Percentiles rank a stretch among this genome's conserved stretches.
Evolutionary conservation across 139 green algal genomes (phyloP).

Genomic region (Coelastrella sp.): DNA sequence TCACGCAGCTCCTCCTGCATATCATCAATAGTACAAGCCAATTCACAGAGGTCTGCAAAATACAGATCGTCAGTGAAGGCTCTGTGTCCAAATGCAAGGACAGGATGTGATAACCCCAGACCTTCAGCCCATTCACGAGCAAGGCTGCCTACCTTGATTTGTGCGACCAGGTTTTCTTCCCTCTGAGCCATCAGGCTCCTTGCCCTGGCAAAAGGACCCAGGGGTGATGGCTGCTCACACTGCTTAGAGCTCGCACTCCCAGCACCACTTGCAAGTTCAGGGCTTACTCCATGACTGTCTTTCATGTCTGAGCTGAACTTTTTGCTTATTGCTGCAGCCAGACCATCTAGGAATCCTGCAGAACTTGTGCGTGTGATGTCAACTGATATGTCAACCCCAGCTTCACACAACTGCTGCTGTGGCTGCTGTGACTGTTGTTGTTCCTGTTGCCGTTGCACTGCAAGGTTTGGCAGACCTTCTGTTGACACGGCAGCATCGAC

Average conservation of each 20-base stretch:
- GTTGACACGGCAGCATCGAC: too few species aligned
- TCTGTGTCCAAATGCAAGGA: too few species aligned
- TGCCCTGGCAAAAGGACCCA: constrained; percentile 7
- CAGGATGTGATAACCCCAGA: too few species aligned
- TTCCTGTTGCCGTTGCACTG: neutral
- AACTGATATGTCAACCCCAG: neutral
- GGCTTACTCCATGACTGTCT: neutral
- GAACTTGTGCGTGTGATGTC: neutral
- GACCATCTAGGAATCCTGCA: neutral
- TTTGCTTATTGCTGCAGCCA: neutral
- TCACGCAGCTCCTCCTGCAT: constrained; percentile 28
- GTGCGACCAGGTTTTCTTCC: neutral
- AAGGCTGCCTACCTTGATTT: neutral
- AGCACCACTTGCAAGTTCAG: neutral
- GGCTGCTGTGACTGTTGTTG: neutral
- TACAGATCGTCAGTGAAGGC: too few species aligned
- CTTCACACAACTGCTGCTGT: neutral
- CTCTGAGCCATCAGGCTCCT: constrained; percentile 4
- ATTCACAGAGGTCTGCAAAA: too few species aligned
- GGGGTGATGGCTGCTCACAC: neutral
- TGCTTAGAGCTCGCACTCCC: neutral
- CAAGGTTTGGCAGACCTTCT: neutral
- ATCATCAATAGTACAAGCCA: neutral
- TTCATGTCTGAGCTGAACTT: neutral
- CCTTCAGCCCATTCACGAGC: neutral